phyloP scores from a whole-genome alignment of 805 yeast species.

The Jamesozyma spencerorum region DNA sequence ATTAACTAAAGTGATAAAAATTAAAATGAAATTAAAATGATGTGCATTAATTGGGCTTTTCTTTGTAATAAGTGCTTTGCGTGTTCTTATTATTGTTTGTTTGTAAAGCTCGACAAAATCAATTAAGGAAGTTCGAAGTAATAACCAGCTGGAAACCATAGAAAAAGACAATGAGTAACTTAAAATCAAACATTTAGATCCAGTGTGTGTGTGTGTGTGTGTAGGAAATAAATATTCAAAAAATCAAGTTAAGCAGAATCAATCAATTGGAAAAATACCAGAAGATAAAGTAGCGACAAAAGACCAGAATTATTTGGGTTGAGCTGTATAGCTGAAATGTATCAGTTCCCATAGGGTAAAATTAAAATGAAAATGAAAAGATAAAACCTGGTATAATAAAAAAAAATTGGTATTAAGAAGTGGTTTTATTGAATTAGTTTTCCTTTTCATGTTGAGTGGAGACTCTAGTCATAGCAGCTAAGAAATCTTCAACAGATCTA shows the following conservation, averaged over 20 bases:
- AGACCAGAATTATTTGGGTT: neutral
- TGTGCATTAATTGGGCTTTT: slow-evolving; percentile 11
- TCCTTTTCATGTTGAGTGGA: slow-evolving; percentile 85
- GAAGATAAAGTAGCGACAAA: neutral
- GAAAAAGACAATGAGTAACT: neutral
- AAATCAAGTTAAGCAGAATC: neutral
- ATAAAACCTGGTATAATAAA: neutral
- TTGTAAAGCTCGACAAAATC: neutral
- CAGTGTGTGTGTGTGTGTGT: slow-evolving; percentile 6
- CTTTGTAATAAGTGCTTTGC: slow-evolving; percentile 5
- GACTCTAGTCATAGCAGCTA: slow-evolving; percentile 80
- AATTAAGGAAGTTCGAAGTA: neutral
- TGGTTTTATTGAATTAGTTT: slow-evolving; percentile 32
- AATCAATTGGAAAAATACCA: neutral
- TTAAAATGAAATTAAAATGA: slow-evolving; percentile 7
- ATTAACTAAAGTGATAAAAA: slow-evolving; percentile 9
- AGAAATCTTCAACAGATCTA: slow-evolving; percentile 75
- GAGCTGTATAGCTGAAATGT: slow-evolving; percentile 2
- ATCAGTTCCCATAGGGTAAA: slow-evolving; percentile 11
- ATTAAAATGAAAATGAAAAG: slow-evolving; percentile 3
- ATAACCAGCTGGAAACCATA: neutral
- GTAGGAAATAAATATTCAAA: slow-evolving; percentile 1
- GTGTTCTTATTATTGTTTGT: slow-evolving; percentile 7
- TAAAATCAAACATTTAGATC: neutral
- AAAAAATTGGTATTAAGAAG: slow-evolving; percentile 3